These are phyloP conservation scores for Solioccasus polychromus DNA, from an alignment of 768 basidiomycete genomes.

Conservation along the genomic window DNA sequence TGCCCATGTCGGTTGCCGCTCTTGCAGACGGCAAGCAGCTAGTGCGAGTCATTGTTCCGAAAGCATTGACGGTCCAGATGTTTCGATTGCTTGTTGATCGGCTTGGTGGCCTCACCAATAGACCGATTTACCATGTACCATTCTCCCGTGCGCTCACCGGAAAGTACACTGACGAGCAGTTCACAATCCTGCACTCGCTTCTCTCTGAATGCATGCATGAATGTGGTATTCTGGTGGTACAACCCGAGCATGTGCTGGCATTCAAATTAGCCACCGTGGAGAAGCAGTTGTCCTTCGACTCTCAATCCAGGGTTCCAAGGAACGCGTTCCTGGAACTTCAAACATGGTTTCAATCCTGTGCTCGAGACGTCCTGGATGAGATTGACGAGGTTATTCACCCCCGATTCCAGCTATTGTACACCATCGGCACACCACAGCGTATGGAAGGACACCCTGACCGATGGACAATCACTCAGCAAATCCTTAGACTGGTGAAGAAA, in stretches of 20 bases:
- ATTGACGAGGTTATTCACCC: neutral
- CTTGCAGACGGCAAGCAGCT: neutral
- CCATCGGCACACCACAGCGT: neutral
- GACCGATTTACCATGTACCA: constrained; percentile 6
- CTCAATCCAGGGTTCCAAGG: neutral
- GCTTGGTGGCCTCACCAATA: constrained; percentile 35
- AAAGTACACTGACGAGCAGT: neutral
- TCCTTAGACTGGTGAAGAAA: neutral
- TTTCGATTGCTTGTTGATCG: constrained; percentile 38
- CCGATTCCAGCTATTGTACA: neutral
- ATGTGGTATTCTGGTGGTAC: neutral
- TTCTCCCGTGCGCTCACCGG: neutral
- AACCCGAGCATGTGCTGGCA: neutral
- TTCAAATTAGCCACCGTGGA: neutral
- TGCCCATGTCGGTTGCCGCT: neutral
- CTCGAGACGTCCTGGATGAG: neutral
- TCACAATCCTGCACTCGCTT: neutral
- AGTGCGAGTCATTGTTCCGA: neutral
- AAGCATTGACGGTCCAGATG: neutral
- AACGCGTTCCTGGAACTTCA: neutral
- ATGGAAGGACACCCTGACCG: neutral
- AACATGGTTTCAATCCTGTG: neutral
- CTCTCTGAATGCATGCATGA: neutral
- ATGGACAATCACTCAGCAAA: neutral
- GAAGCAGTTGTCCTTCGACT: neutral